These are phyloP conservation scores for Zhuliangozyma parablackwelliae DNA, from an alignment of 1,139 yeast genomes.

Conservation along the genomic window DNA sequence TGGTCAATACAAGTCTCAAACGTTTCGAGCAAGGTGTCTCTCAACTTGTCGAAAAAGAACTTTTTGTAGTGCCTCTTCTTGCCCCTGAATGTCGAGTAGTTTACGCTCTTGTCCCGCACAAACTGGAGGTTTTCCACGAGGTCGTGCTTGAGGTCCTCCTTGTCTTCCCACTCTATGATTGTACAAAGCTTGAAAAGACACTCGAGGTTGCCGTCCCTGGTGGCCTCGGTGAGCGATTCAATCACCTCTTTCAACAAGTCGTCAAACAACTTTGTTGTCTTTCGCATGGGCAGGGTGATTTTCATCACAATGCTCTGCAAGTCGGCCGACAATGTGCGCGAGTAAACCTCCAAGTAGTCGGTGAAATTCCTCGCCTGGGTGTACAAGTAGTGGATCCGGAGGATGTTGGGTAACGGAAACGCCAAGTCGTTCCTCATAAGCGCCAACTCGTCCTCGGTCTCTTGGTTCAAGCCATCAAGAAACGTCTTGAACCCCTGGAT, in stretches of 20 bases:
- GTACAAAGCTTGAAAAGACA: constrained; percentile 70
- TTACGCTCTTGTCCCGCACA: constrained; percentile 15
- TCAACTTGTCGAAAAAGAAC: constrained; percentile 59
- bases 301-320: constrained; percentile 61
- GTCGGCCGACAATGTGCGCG: constrained; percentile 59
- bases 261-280: constrained; percentile 59
- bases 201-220: constrained; percentile 62
- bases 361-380: constrained; percentile 71
- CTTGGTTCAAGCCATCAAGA: constrained; percentile 43
- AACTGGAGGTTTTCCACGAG: constrained; percentile 45
- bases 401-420: constrained; percentile 55
- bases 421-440: constrained; percentile 46
- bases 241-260: constrained; percentile 58
- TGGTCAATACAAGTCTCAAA: constrained; percentile 64
- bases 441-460: constrained; percentile 54
- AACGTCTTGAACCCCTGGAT: constrained; percentile 55
- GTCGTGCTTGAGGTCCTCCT: constrained; percentile 63
- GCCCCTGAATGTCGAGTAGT: constrained; percentile 37
- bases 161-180: constrained; percentile 74
- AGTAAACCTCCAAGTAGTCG: constrained; percentile 63
- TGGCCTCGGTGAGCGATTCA: constrained; percentile 61
- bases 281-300: constrained; percentile 51
- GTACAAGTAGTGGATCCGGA: constrained; percentile 65
- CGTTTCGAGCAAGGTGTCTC: constrained; percentile 58
- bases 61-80: constrained; percentile 59